Conservation (phyloP, 139 green algal species). For the Haematococcus sp. region DNA sequence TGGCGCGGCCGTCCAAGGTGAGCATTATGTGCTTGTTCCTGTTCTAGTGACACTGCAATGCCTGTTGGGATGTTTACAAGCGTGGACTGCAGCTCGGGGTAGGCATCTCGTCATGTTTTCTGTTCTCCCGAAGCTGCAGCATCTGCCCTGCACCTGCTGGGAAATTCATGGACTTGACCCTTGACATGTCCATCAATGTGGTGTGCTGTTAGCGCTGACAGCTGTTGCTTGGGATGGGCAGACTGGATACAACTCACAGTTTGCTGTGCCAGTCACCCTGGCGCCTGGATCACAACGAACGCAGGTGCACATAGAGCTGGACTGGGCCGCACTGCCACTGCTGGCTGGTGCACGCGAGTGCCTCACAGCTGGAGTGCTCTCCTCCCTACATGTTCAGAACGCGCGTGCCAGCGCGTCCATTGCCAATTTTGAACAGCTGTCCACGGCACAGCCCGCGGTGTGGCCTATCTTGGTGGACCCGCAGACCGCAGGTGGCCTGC, state of each 20-base stretch:
- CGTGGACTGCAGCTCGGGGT: not conserved
- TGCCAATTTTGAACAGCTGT: conserved; percentile 15
- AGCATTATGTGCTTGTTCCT: not conserved
- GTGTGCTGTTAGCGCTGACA: too few relatives aligned
- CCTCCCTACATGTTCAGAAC: conserved; percentile 68
- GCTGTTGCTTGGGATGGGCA: too few relatives aligned
- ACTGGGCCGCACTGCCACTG: conserved; percentile 49
- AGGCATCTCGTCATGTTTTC: too few relatives aligned
- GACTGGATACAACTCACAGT: too few relatives aligned
- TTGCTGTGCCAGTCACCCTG: too few relatives aligned
- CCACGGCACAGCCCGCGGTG: not conserved
- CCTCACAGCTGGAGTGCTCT: conserved; percentile 40
- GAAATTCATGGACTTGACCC: too few relatives aligned
- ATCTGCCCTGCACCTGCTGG: too few relatives aligned
- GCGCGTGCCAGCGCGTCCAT: conserved; percentile 28
- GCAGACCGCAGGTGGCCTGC: conserved; percentile 67
- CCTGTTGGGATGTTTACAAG: too few relatives aligned
- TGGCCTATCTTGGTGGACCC: conserved; percentile 77
- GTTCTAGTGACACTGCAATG: too few relatives aligned
- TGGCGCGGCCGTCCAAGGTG: conserved; percentile 59
- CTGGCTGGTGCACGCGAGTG: conserved; percentile 58
- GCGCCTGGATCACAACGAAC: too few relatives aligned
- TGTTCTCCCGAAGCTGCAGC: too few relatives aligned
- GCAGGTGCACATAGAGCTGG: conserved; percentile 36
- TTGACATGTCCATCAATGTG: too few relatives aligned